A percentile compares a stretch with the other conserved stretches of the same genome.
Evolutionary conservation across 1,139 yeast species (phyloP).

Genomic region (Sugiyamaella sp.): DNA sequence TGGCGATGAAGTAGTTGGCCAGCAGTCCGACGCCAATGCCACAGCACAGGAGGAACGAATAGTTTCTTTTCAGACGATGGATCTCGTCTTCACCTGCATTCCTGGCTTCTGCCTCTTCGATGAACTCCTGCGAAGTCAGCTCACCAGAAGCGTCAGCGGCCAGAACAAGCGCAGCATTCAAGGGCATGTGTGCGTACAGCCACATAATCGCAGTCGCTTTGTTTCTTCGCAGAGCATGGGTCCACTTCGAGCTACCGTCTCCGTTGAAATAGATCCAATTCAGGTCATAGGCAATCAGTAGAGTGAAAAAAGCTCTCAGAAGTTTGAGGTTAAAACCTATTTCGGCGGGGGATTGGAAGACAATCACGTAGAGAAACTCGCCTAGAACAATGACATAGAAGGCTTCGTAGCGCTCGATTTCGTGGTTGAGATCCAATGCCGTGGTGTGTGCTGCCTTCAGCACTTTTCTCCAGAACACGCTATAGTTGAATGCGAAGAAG

Average conservation of each 20-base stretch:
- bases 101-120: slow-evolving; percentile 28
- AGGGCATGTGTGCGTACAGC: slow-evolving; percentile 56
- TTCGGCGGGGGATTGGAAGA: slow-evolving; percentile 54
- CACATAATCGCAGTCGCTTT: slow-evolving; percentile 53
- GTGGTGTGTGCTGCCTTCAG: slow-evolving; percentile 54
- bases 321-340: slow-evolving; percentile 51
- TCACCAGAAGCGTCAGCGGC: slow-evolving; percentile 69
- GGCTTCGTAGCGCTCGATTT: slow-evolving; percentile 61
- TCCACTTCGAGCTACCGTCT: slow-evolving; percentile 53
- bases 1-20: slow-evolving; percentile 46
- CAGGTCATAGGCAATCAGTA: slow-evolving; percentile 54
- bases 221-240: slow-evolving; percentile 59
- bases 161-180: slow-evolving; percentile 43
- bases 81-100: slow-evolving; percentile 44
- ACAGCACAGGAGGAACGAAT: slow-evolving; percentile 51
- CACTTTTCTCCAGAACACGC: slow-evolving; percentile 50
- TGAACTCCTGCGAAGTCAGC: slow-evolving; percentile 36
- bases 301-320: slow-evolving; percentile 54
- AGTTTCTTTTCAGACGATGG: slow-evolving; percentile 30
- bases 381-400: slow-evolving; percentile 69
- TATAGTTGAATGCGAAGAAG: slow-evolving; percentile 25
- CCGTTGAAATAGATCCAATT: slow-evolving; percentile 61
- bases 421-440: slow-evolving; percentile 68
- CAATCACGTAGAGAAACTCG: slow-evolving; percentile 61
- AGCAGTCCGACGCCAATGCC: slow-evolving; percentile 51